phyloP scores from a whole-genome alignment of 2,329 filamentous ascomycete genomes.

The Pseudocercospora macadamiae region DNA sequence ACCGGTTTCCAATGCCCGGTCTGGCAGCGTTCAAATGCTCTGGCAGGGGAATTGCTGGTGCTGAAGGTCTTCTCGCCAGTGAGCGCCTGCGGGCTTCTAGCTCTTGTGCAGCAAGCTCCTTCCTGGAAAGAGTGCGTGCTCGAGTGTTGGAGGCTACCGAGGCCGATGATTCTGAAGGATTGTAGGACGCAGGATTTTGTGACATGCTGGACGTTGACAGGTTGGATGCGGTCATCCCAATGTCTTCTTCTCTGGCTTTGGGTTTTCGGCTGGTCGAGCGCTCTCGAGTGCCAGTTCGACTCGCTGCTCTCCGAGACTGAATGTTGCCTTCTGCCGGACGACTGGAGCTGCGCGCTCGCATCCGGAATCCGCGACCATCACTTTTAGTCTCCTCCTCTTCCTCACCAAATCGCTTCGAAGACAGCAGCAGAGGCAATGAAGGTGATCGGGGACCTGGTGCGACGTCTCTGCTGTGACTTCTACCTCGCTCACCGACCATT shows the following conservation, averaged over 20 bases:
- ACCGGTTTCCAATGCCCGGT: slow-evolving; percentile 43
- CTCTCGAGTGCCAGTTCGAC: too few species aligned
- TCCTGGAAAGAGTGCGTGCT: slow-evolving; percentile 39
- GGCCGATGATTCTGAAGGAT: slow-evolving; percentile 16
- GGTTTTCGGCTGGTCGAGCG: slow-evolving; percentile 30
- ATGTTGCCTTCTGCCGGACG: slow-evolving; percentile 41
- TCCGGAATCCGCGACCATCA: slow-evolving; percentile 48
- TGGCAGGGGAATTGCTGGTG: slow-evolving; percentile 78
- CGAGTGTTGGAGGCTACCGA: slow-evolving; percentile 27
- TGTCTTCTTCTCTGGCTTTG: slow-evolving; percentile 6
- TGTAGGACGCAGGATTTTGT: too few species aligned
- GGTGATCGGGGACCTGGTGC: slow-evolving; percentile 70
- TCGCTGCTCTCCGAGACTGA: slow-evolving; percentile 36
- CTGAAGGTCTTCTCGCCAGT: slow-evolving; percentile 76
- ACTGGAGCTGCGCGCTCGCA: slow-evolving; percentile 56
- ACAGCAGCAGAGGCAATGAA: slow-evolving; percentile 76
- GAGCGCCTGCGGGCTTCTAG: slow-evolving; percentile 87
- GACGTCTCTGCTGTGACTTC: slow-evolving; percentile 67
- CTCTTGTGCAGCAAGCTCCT: slow-evolving; percentile 67
- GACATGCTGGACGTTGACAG: too few species aligned
- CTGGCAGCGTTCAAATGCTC: slow-evolving; percentile 45
- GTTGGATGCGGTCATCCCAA: too few species aligned
- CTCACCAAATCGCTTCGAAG: slow-evolving; percentile 59
- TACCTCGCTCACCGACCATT: slow-evolving; percentile 59
- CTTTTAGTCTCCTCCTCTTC: slow-evolving; percentile 55